Evolutionary conservation across 805 yeast species (phyloP).

Genomic region (Wickerhamiella brachini): DNA sequence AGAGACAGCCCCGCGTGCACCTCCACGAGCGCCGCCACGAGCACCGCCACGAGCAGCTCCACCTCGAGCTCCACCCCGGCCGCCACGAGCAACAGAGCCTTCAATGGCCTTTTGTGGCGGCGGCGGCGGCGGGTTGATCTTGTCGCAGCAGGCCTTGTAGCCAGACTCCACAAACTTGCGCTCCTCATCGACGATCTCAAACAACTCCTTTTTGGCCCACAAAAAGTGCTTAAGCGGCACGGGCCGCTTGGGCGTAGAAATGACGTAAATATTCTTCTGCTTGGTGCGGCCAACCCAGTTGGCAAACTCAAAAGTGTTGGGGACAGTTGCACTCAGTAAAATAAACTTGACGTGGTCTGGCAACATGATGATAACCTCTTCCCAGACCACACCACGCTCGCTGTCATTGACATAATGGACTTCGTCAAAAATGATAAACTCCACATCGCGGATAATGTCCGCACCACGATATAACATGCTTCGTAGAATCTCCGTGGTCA

Average conservation of each 20-base stretch:
- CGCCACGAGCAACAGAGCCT: not conserved
- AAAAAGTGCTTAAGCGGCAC: constrained; percentile 80
- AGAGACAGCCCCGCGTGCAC: constrained; percentile 23
- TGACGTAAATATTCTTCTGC: constrained; percentile 89
- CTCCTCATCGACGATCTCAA: constrained; percentile 60
- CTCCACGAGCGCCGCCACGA: constrained; percentile 23
- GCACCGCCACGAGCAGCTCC: constrained; percentile 24
- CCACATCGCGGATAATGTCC: constrained; percentile 90
- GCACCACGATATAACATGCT: constrained; percentile 96
- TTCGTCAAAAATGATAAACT: constrained; percentile 93
- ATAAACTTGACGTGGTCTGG: constrained; percentile 94
- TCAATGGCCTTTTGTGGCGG: constrained; percentile 1
- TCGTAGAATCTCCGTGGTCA: constrained; percentile 94
- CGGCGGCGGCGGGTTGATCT: constrained; percentile 4
- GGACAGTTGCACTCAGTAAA: constrained; percentile 89
- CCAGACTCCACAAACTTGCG: constrained; percentile 55
- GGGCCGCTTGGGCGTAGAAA: constrained; percentile 92
- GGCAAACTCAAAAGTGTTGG: constrained; percentile 96
- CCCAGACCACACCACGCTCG: constrained; percentile 98
- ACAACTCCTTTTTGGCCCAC: constrained; percentile 66
- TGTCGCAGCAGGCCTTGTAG: constrained; percentile 27
- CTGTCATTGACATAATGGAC: constrained; percentile 96
- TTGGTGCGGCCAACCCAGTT: constrained; percentile 98
- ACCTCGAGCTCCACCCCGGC: constrained; percentile 30
- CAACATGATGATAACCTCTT: constrained; percentile 92